Base-by-base conservation (phyloP, 83 land plant genomes). In the Larix sibirica region DNA sequence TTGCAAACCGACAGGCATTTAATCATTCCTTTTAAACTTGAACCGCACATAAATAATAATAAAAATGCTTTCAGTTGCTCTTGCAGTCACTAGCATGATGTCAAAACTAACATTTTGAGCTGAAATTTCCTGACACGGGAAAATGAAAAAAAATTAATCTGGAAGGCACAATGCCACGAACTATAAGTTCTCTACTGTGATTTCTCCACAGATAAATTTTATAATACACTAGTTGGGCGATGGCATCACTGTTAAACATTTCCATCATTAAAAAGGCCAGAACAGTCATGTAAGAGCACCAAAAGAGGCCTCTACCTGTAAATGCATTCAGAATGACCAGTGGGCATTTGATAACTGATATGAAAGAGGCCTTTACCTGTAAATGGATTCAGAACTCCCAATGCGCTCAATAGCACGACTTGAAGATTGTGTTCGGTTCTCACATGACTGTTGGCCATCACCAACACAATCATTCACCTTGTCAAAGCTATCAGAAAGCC, bases 301-400 rank as follows among this genome's bases (percentile, higher is more conserved):
- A 73, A 40, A 73, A 44, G 77, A 38, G 14, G 56, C 50, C 60
- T 31, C 33, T 86, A 95, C 97, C 99, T 94, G 84, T 92, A 89
- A 40, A 96, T n/a, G 61, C 97, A 96, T 38, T 94, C 99, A 50
- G 87, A 90, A 81, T 96, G 95, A 67, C 80, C 91, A 81, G 84
- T 76, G 56, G 91, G 92, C 80, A 42, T 40, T 54, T 54, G 58
- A 54, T 13, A 54, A 54, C 58, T 12, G 58, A 12, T 3, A 50
- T 44, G 21, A 40, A 73, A 44, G 77, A 38, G 26, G 26, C 24
- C 50, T 21, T 62, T 86, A 95, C 97, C 99, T 96, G 84, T 92
- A 90, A 40, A 96, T n/a, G 61, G 99, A 96, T 50, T 94, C 99
- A 50, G 87, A 90, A 81, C 97, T 96, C 65, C 80, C 91, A 81